Percentiles rank a stretch among this genome's conserved stretches.
phyloP scores from a whole-genome alignment of 208 protist species.

The Porcisia hertigi region DNA sequence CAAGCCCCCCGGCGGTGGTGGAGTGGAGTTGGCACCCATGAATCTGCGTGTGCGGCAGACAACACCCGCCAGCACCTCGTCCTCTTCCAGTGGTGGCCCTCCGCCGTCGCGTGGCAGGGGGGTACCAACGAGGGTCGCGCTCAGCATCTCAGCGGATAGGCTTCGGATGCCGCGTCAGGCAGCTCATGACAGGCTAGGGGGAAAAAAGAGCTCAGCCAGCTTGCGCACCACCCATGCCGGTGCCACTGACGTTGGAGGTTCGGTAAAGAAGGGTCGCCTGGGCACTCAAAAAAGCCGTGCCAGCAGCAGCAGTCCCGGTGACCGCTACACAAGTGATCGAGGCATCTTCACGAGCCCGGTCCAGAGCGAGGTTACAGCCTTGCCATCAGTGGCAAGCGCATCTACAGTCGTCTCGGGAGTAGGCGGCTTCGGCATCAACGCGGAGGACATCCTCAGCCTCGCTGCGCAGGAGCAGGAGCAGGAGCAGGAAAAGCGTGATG shows the following conservation, averaged over 20 bases:
- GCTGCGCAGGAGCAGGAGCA: background rate
- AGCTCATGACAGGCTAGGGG: background rate
- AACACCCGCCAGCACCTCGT: background rate
- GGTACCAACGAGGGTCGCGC: background rate
- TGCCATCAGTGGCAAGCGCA: background rate
- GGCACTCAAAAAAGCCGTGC: background rate
- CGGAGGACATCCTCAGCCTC: background rate
- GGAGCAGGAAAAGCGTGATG: background rate
- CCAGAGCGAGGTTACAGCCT: background rate
- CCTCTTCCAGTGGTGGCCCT: background rate
- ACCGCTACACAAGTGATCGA: background rate
- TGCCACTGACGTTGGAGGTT: background rate
- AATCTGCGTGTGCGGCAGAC: conserved; percentile 5
- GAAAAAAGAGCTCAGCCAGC: background rate
- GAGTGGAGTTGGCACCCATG: conserved; percentile 5
- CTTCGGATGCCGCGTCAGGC: background rate
- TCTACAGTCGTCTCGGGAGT: background rate
- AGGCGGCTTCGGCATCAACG: background rate
- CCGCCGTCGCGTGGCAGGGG: background rate
- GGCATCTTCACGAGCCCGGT: background rate
- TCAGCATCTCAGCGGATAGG: background rate
- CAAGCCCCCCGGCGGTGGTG: background rate
- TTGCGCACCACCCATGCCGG: background rate
- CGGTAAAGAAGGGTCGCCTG: background rate
- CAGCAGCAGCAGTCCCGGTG: conserved; percentile 12